phyloP scores from a whole-genome alignment of 495 filamentous ascomycete genomes.

The Penicillium odoratum region DNA sequence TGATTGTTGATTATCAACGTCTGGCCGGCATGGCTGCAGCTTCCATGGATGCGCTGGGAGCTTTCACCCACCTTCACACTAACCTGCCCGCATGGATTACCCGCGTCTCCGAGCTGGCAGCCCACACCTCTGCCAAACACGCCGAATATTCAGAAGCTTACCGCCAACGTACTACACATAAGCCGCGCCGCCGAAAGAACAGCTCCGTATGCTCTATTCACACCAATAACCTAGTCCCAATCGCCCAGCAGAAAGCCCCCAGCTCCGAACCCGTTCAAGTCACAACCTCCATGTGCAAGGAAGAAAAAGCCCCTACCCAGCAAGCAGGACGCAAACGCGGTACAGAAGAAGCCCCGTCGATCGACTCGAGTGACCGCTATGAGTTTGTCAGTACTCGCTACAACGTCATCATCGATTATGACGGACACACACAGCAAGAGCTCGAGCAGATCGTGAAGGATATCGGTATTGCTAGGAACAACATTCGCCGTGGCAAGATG shows the following conservation, averaged over 20 bases:
- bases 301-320: conserved; percentile 13
- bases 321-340: conserved; percentile 32
- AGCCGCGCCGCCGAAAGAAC: conserved; percentile 37
- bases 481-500: conserved; percentile 74
- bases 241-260: conserved; percentile 20
- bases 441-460: conserved; percentile 80
- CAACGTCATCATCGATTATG: conserved; percentile 87
- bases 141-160: conserved; percentile 57
- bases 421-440: conserved; percentile 76
- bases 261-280: conserved; percentile 13
- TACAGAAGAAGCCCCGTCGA: conserved; percentile 30
- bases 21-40: conserved; percentile 22
- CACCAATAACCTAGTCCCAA: conserved; percentile 30
- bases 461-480: conserved; percentile 76
- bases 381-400: conserved; percentile 66
- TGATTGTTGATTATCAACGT: background rate
- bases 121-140: conserved; percentile 68
- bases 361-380: conserved; percentile 37
- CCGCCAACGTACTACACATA: conserved; percentile 29
- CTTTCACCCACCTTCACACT: conserved; percentile 55
- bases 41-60: conserved; percentile 62
- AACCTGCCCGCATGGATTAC: conserved; percentile 68
- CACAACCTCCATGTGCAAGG: conserved; percentile 1
- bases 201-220: conserved; percentile 53
- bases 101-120: conserved; percentile 66